These are phyloP conservation scores for Taiozyma sp. DNA, from an alignment of 1,139 yeast genomes.

Conservation along the genomic window DNA sequence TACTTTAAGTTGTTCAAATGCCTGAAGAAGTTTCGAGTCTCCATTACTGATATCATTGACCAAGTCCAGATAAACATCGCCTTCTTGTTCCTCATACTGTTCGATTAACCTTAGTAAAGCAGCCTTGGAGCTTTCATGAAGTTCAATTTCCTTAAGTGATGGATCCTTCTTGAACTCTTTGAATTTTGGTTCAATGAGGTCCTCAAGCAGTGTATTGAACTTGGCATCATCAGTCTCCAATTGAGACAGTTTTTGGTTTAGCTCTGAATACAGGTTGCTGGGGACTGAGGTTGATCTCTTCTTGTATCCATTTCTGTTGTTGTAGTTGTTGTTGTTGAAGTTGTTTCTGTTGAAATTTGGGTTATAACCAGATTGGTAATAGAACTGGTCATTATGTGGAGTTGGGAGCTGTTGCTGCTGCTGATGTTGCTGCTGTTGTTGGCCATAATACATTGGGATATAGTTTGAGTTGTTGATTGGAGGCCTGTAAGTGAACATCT, in stretches of 20 bases:
- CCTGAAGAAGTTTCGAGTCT: constrained; percentile 3
- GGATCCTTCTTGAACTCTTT: constrained; percentile 1
- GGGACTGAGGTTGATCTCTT: neutral
- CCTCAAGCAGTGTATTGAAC: constrained; percentile 8
- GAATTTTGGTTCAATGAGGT: constrained; percentile 11
- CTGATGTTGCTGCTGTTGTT: neutral
- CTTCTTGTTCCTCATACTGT: neutral
- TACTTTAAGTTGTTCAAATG: constrained; percentile 1
- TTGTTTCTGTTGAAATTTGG: neutral
- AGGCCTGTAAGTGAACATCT: neutral
- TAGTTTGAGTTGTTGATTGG: neutral
- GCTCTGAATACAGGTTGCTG: neutral
- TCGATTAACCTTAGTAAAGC: neutral
- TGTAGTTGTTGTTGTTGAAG: neutral
- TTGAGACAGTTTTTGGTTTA: constrained; percentile 9
- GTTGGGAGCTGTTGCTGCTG: neutral
- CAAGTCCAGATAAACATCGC: constrained; percentile 1
- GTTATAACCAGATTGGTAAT: neutral
- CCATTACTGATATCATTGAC: constrained; percentile 10
- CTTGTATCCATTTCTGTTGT: neutral
- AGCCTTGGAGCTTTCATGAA: neutral
- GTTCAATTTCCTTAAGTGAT: neutral
- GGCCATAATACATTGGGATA: neutral
- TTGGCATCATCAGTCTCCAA: constrained; percentile 10
- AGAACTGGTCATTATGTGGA: neutral